These are phyloP conservation scores for Halenospora varia DNA, from an alignment of 495 filamentous ascomycete species.

Conservation along the genomic window DNA sequence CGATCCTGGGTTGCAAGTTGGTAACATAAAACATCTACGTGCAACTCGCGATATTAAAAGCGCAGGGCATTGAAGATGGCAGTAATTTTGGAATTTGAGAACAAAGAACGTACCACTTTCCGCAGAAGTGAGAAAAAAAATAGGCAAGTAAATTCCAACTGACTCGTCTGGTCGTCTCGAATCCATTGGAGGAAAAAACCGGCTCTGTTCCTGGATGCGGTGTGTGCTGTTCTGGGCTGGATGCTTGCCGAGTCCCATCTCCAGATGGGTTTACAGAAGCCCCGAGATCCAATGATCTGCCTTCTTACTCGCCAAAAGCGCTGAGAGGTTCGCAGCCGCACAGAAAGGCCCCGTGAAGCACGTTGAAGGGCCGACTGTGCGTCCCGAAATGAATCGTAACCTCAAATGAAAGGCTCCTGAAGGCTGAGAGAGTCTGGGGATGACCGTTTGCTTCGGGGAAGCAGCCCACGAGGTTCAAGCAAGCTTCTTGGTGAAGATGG, in stretches of 20 bases:
- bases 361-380: neutral
- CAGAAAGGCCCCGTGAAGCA: neutral
- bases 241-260: too few relatives aligned
- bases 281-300: neutral
- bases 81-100: neutral
- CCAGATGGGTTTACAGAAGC: neutral
- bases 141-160: neutral
- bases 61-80: neutral
- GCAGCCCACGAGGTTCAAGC: too few relatives aligned
- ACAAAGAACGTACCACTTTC: neutral
- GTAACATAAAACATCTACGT: neutral
- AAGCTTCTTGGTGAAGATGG: too few relatives aligned
- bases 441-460: too few relatives aligned
- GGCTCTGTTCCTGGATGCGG: neutral
- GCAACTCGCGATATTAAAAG: neutral
- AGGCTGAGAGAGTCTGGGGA: too few relatives aligned
- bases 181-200: neutral
- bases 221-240: neutral
- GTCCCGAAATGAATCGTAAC: too few relatives aligned
- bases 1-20: neutral
- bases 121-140: neutral
- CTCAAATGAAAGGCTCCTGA: too few relatives aligned
- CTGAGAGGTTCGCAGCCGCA: constrained; percentile 27
- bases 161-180: too few relatives aligned
- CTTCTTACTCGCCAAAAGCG: neutral